Conservation (phyloP, 768 basidiomycete species). For the Scleroderma citrinum region DNA sequence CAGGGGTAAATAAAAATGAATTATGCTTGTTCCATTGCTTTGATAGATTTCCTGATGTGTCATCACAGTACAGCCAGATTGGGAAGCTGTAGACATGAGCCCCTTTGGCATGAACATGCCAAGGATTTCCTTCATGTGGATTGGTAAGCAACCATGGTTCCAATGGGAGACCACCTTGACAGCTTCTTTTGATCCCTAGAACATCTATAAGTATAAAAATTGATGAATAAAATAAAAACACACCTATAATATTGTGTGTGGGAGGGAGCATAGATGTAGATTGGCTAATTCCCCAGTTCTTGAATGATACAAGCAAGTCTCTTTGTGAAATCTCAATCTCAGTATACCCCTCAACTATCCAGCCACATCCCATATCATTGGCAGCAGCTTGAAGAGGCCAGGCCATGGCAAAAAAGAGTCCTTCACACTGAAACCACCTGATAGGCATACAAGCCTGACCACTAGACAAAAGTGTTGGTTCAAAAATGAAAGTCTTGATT, state of each 20-base stretch:
- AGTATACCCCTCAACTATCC: conserved; percentile 12
- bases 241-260: conserved; percentile 11
- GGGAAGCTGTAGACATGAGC: conserved; percentile 8
- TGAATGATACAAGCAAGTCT: conserved; percentile 6
- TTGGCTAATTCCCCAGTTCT: not conserved
- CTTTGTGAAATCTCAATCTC: conserved; percentile 5
- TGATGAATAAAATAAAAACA: not conserved
- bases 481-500: conserved; percentile 23
- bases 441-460: conserved; percentile 17
- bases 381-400: conserved; percentile 10
- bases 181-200: not conserved
- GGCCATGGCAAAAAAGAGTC: conserved; percentile 12
- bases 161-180: not conserved
- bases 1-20: conserved; percentile 20
- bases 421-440: conserved; percentile 18
- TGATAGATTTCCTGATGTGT: conserved; percentile 24
- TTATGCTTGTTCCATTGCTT: conserved; percentile 29
- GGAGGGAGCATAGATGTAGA: conserved; percentile 4
- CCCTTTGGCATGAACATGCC: conserved; percentile 6
- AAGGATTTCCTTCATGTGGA: conserved; percentile 6
- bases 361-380: conserved; percentile 4
- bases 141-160: conserved; percentile 1
- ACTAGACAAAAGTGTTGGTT: conserved; percentile 14
- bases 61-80: conserved; percentile 20
- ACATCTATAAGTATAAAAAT: not conserved